Conservation (phyloP, 2,329 filamentous ascomycete species). For the Aspergillus amoenus region DNA sequence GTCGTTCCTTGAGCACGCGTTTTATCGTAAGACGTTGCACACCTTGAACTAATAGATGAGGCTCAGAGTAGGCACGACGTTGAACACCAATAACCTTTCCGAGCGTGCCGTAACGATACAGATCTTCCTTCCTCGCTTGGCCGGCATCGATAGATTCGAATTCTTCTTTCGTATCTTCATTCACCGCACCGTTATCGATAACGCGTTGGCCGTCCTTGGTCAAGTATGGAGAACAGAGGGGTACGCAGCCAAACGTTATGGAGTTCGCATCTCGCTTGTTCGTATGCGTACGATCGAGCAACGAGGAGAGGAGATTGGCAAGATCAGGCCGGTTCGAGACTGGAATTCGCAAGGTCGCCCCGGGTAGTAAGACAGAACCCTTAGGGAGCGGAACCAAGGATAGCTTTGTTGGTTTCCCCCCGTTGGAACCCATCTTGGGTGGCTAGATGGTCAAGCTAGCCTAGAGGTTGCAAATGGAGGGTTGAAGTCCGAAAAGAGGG, state of each 20-base stretch:
- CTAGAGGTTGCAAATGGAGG: not conserved
- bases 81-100: slow-evolving; percentile 78
- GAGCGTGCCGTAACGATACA: slow-evolving; percentile 80
- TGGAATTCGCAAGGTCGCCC: slow-evolving; percentile 79
- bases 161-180: slow-evolving; percentile 45
- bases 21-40: slow-evolving; percentile 74
- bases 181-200: slow-evolving; percentile 62
- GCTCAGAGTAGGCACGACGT: slow-evolving; percentile 70
- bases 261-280: slow-evolving; percentile 62
- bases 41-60: slow-evolving; percentile 84
- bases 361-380: slow-evolving; percentile 79
- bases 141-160: slow-evolving; percentile 56
- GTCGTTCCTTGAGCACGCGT: slow-evolving; percentile 71
- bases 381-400: slow-evolving; percentile 81
- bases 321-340: slow-evolving; percentile 84
- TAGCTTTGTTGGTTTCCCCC: slow-evolving; percentile 48
- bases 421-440: slow-evolving; percentile 36
- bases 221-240: slow-evolving; percentile 73
- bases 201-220: slow-evolving; percentile 73
- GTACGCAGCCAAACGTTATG: slow-evolving; percentile 84
- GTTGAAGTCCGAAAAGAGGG: not conserved
- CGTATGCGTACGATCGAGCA: slow-evolving; percentile 74
- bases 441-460: not conserved
- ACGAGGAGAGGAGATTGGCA: slow-evolving; percentile 78
- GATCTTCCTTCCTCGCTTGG: slow-evolving; percentile 65